Conservation (phyloP, 805 yeast species). For the Scheffersomyces spartinae region DNA sequence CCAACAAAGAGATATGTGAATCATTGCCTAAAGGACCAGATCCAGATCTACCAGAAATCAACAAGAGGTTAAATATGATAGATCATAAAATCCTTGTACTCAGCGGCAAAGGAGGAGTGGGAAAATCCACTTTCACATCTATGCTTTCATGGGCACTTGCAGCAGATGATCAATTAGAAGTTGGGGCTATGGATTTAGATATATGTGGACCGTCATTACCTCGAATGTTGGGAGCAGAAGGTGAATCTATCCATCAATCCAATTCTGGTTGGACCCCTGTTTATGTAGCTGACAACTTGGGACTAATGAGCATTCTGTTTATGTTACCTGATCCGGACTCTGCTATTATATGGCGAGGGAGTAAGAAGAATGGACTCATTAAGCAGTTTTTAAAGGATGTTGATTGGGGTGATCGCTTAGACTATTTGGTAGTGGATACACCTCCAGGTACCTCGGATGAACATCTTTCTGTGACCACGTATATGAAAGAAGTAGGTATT, state of each 20-base stretch:
- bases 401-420: constrained; percentile 78
- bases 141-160: constrained; percentile 97
- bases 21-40: constrained; percentile 90
- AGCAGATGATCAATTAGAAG: constrained; percentile 63
- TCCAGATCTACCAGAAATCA: constrained; percentile 76
- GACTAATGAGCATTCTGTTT: constrained; percentile 90
- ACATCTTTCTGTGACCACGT: constrained; percentile 81
- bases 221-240: constrained; percentile 83
- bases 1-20: constrained; percentile 84
- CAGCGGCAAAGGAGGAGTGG: constrained; percentile 92
- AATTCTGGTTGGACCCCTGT: constrained; percentile 96
- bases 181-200: constrained; percentile 95
- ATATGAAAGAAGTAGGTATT: constrained; percentile 78
- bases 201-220: constrained; percentile 98
- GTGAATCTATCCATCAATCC: constrained; percentile 79
- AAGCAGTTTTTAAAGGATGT: constrained; percentile 92
- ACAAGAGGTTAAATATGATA: constrained; percentile 48
- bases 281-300: constrained; percentile 87
- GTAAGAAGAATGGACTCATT: constrained; percentile 87
- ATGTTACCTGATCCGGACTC: constrained; percentile 90
- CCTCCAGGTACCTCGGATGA: constrained; percentile 99
- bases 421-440: constrained; percentile 84
- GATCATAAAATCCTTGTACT: constrained; percentile 72
- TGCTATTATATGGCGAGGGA: constrained; percentile 95
- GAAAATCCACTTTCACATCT: constrained; percentile 90